A percentile compares a stretch with the other conserved stretches of the same genome.
Conservation (phyloP, 768 basidiomycete species). For the Hemileccinum rubropunctum region DNA sequence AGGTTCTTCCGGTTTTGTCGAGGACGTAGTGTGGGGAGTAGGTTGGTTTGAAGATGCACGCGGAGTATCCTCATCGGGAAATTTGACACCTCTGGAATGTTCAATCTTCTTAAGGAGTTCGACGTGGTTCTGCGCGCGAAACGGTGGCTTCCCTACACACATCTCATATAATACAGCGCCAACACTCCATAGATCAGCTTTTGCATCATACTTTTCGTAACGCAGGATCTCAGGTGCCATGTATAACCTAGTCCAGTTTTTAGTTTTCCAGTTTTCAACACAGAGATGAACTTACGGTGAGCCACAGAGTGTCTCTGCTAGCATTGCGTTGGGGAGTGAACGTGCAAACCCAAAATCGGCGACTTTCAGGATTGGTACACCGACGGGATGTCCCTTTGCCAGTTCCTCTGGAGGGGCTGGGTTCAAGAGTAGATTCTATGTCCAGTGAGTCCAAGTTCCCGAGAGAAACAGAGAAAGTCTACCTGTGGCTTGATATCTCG, state of each 20-base stretch:
- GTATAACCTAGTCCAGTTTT: constrained; percentile 60
- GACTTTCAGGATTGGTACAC: constrained; percentile 93
- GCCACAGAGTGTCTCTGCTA: constrained; percentile 97
- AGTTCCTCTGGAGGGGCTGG: constrained; percentile 79
- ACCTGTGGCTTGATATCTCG: constrained; percentile 97
- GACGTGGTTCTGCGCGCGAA: constrained; percentile 93
- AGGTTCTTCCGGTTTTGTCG: constrained; percentile 43
- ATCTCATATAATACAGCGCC: constrained; percentile 97
- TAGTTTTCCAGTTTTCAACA: not conserved
- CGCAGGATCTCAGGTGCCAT: constrained; percentile 99
- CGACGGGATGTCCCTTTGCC: constrained; percentile 83
- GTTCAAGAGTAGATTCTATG: constrained; percentile 84
- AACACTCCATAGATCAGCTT: constrained; percentile 97
- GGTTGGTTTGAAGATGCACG: constrained; percentile 37
- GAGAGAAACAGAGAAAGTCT: not conserved
- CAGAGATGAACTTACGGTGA: constrained; percentile 69
- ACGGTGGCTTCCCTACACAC: constrained; percentile 89
- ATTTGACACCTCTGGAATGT: constrained; percentile 85
- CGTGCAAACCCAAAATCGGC: constrained; percentile 99
- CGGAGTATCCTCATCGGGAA: constrained; percentile 83
- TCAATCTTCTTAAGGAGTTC: constrained; percentile 94
- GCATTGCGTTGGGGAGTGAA: constrained; percentile 83
- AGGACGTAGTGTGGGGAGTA: constrained; percentile 13
- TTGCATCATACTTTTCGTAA: constrained; percentile 97
- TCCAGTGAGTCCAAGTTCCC: constrained; percentile 4